phyloP scores from a whole-genome alignment of 208 protist genomes.

The Strigomonas oncopelti region DNA sequence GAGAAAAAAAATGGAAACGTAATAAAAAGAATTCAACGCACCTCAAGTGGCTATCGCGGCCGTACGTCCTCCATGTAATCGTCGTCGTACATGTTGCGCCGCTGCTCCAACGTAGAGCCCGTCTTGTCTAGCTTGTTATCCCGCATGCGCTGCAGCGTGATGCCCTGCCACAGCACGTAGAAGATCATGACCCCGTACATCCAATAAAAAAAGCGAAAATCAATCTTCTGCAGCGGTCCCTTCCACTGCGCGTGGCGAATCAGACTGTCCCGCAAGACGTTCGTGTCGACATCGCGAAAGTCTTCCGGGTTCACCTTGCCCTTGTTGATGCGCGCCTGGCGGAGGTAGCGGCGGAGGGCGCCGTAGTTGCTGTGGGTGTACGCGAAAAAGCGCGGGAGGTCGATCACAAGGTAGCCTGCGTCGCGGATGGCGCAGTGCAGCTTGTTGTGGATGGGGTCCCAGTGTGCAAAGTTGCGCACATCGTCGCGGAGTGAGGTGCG shows the following conservation, averaged over 20 bases:
- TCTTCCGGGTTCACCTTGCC: conserved; percentile 81
- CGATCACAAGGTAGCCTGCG: conserved; percentile 57
- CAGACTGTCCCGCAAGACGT: conserved; percentile 70
- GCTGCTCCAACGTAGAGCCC: conserved; percentile 54
- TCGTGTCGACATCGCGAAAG: conserved; percentile 77
- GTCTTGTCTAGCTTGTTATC: conserved; percentile 58
- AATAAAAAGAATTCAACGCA: not conserved
- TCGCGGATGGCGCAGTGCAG: conserved; percentile 71
- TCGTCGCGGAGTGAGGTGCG: conserved; percentile 41
- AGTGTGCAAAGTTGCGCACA: conserved; percentile 35
- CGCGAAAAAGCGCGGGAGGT: conserved; percentile 64
- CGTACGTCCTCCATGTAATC: conserved; percentile 84
- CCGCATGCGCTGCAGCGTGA: conserved; percentile 49
- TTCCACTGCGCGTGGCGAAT: conserved; percentile 68
- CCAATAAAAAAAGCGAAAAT: conserved; percentile 82
- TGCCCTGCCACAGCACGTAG: conserved; percentile 66
- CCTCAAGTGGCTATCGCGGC: conserved; percentile 28
- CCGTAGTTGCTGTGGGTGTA: conserved; percentile 79
- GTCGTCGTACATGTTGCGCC: conserved; percentile 70
- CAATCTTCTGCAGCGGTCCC: conserved; percentile 77
- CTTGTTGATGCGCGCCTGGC: conserved; percentile 73
- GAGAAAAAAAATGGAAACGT: not conserved
- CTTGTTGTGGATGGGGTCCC: conserved; percentile 61
- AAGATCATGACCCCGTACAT: conserved; percentile 84
- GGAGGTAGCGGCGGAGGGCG: conserved; percentile 72